Evolutionary conservation across 768 basidiomycete genomes (phyloP).

Genomic region (Solioccasus polychromus): DNA sequence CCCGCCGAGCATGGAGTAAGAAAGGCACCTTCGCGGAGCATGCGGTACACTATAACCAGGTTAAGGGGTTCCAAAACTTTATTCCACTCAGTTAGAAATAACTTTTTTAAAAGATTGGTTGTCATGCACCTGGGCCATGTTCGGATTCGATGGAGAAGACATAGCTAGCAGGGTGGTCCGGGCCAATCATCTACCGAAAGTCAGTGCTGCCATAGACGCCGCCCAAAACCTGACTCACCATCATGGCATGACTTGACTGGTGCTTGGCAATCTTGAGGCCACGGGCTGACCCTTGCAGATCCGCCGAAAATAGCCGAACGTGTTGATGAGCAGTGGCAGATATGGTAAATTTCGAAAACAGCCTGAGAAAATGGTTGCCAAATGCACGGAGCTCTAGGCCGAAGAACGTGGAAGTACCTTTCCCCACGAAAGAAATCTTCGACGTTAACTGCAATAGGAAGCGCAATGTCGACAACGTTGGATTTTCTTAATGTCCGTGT

Average conservation of each 20-base stretch:
- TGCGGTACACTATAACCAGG: constrained; percentile 71
- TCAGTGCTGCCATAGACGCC: background rate
- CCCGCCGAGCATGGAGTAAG: background rate
- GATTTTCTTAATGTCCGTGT: constrained; percentile 53
- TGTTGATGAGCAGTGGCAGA: constrained; percentile 77
- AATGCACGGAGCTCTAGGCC: background rate
- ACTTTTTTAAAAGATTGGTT: constrained; percentile 3
- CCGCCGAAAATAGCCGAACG: constrained; percentile 68
- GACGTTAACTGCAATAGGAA: constrained; percentile 90
- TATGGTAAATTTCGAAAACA: constrained; percentile 89
- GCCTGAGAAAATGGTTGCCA: constrained; percentile 40
- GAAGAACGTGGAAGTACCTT: constrained; percentile 43
- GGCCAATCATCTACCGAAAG: constrained; percentile 65
- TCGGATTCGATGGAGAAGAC: constrained; percentile 74
- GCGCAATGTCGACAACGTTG: constrained; percentile 57
- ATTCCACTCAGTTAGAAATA: constrained; percentile 1
- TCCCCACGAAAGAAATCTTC: constrained; percentile 93
- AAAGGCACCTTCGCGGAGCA: constrained; percentile 72
- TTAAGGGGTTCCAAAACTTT: constrained; percentile 61
- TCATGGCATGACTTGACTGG: constrained; percentile 43
- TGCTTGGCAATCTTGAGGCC: constrained; percentile 50
- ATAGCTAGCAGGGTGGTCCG: constrained; percentile 71
- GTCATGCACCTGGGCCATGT: constrained; percentile 52
- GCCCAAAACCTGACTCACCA: constrained; percentile 38
- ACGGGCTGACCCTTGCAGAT: constrained; percentile 45